Percentiles rank a stretch among this genome's conserved stretches.
These are phyloP conservation scores for Thraustotheca clavata DNA, from an alignment of 352 stramenopile species.

Conservation along the genomic window DNA sequence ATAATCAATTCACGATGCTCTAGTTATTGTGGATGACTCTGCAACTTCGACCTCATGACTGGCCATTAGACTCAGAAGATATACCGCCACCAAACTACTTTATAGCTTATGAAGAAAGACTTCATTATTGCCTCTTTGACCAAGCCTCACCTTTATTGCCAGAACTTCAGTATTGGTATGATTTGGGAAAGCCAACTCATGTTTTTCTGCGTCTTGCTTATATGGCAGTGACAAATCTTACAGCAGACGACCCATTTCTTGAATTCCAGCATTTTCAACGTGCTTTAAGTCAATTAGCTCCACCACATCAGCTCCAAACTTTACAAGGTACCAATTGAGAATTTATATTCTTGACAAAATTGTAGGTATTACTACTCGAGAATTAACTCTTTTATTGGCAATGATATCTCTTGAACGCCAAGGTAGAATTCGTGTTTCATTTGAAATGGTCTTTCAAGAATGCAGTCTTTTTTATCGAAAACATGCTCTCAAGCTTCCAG, in stretches of 20 bases:
- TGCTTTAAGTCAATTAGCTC: conserved; percentile 52
- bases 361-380: conserved; percentile 34
- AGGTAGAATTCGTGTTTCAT: conserved; percentile 52
- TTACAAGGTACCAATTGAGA: conserved; percentile 38
- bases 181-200: conserved; percentile 51
- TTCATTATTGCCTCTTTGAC: conserved; percentile 32
- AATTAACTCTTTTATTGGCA: conserved; percentile 63
- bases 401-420: conserved; percentile 73
- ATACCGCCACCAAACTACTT: conserved; percentile 32
- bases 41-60: conserved; percentile 28
- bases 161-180: conserved; percentile 64
- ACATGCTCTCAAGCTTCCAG: conserved; percentile 56
- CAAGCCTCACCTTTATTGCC: conserved; percentile 34
- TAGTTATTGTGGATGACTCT: conserved; percentile 36
- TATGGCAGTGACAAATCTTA: conserved; percentile 41
- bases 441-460: conserved; percentile 77
- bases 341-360: not conserved
- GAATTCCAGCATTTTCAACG: conserved; percentile 34
- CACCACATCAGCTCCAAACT: conserved; percentile 64
- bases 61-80: not conserved
- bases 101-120: conserved; percentile 31
- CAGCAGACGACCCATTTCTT: conserved; percentile 32
- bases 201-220: conserved; percentile 61
- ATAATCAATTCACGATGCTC: not conserved
- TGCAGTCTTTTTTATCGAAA: conserved; percentile 76